Conservation (phyloP, 192 early-diverging fungal species). For the Coemansia javaensis region DNA sequence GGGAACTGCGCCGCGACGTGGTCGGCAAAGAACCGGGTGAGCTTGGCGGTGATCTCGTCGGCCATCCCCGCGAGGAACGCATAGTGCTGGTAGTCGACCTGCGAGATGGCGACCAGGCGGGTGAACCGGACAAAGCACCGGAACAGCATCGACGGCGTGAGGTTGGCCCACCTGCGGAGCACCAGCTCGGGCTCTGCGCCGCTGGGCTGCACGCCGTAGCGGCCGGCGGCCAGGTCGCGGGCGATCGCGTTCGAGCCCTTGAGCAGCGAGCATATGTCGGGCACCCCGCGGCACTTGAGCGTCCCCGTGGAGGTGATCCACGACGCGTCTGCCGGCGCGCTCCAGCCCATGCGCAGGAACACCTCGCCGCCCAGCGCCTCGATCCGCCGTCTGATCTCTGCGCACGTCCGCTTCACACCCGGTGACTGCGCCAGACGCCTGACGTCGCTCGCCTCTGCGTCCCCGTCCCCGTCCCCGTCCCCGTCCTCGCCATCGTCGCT, state of each 20-base stretch:
- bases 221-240: constrained; percentile 75
- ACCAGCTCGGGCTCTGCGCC: constrained; percentile 62
- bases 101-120: constrained; percentile 73
- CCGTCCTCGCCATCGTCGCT: constrained; percentile 29
- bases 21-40: constrained; percentile 63
- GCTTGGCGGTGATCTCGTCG: constrained; percentile 54
- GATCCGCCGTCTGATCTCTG: constrained; percentile 61
- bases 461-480: constrained; percentile 27
- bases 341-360: constrained; percentile 96
- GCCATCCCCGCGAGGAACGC: constrained; percentile 63
- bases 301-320: constrained; percentile 84
- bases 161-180: constrained; percentile 85
- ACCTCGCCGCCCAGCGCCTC: constrained; percentile 70
- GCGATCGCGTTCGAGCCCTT: constrained; percentile 90
- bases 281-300: constrained; percentile 66
- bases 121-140: constrained; percentile 83
- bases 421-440: not conserved
- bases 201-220: constrained; percentile 52
- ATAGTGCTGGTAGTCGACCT: constrained; percentile 85
- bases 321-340: constrained; percentile 85
- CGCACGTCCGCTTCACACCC: constrained; percentile 14
- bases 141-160: constrained; percentile 91
- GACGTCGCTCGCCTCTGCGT: not conserved
- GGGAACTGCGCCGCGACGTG: constrained; percentile 62
- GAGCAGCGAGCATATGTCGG: constrained; percentile 83